A percentile compares a stretch with the other conserved stretches of the same genome.
Evolutionary conservation across 257 asterid genomes (phyloP).

Genomic region (Jacaranda mimosifolia): DNA sequence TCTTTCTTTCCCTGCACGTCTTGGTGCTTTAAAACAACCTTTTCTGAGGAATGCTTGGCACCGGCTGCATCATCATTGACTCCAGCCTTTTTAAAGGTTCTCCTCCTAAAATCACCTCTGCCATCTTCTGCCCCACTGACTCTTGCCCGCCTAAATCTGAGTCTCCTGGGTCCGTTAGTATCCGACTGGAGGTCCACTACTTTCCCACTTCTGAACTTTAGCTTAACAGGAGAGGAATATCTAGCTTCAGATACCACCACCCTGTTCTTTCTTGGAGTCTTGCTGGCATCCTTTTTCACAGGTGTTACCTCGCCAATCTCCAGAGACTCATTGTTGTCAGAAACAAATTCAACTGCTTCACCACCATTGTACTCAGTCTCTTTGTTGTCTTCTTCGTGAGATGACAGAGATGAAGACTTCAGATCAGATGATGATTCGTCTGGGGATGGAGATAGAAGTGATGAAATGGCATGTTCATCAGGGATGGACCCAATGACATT

Average conservation of each 20-base stretch:
- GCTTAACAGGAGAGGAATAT: slow-evolving; percentile 53
- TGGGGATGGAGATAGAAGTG: slow-evolving; percentile 42
- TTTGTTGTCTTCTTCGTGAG: slow-evolving; percentile 44
- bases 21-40: slow-evolving; percentile 73
- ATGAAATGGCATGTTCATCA: slow-evolving; percentile 21
- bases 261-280: slow-evolving; percentile 46
- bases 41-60: slow-evolving; percentile 40
- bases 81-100: slow-evolving; percentile 49
- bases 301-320: slow-evolving; percentile 35
- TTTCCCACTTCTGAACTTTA: slow-evolving; percentile 78
- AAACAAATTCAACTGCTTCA: slow-evolving; percentile 30
- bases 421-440: slow-evolving; percentile 41
- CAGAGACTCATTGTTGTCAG: slow-evolving; percentile 29
- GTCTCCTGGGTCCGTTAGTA: slow-evolving; percentile 60
- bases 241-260: slow-evolving; percentile 47
- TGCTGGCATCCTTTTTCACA: slow-evolving; percentile 43
- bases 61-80: slow-evolving; percentile 35
- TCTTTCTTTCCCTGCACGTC: slow-evolving; percentile 73
- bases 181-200: slow-evolving; percentile 68
- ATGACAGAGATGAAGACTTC: slow-evolving; percentile 40
- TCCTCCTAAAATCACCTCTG: slow-evolving; percentile 52
- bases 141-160: slow-evolving; percentile 66
- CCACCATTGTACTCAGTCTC: slow-evolving; percentile 9
- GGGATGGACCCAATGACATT: slow-evolving; percentile 30
- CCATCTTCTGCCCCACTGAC: slow-evolving; percentile 46